Evolutionary conservation across 768 basidiomycete genomes (phyloP), one percentile per base, ranked within the genome.

Genomic region (Suillus fuscotomentosus): DNA sequence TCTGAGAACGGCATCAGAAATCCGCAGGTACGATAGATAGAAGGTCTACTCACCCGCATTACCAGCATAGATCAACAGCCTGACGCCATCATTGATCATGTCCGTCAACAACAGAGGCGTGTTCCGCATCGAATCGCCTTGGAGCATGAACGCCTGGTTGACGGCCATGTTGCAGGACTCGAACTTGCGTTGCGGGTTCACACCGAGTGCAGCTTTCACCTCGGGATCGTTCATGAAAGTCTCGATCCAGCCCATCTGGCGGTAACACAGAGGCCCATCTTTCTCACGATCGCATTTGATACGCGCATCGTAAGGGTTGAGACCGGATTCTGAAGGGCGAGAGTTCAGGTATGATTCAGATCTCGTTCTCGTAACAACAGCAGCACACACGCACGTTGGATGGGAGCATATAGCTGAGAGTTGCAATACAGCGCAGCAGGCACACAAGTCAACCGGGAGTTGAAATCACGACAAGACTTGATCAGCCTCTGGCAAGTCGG

Each of bases 281-380:
- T 84, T 84, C 36, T 80, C 66, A 47, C 81, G 84, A 72, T 97
- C 88, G 72, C 96, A 97, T 66, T 79, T 82, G 63, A 75, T 78
- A 66, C 94, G 88, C 4, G 92, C 90, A 70, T 98, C 96, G 75
- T 98, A 99, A 10, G 92, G 88, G 77, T 98, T 99, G 56, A 89
- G 74, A 3, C 90, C 91, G n/a, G 82, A 78, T 73, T 86, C 88
- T 90, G 45, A 65, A 27, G 41, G 48, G 17, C 54, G 57, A 64
- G 5, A 1, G 48, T 34, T 36, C 24, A n/a, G 47, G 50, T 42
- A 51, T 63, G 60, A 61, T 22, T 38, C 2, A 10, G 14, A 10
- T 41, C 17, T 10, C 60, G 4, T 20, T 41, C 17, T 10, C 60
- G 4, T 20, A 53, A 11, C 20, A 5, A 10, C 31, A 31, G 31